Percentiles rank a stretch among this genome's conserved stretches.
phyloP scores from a whole-genome alignment of 805 yeast genomes.

The Ogataea ganodermae region DNA sequence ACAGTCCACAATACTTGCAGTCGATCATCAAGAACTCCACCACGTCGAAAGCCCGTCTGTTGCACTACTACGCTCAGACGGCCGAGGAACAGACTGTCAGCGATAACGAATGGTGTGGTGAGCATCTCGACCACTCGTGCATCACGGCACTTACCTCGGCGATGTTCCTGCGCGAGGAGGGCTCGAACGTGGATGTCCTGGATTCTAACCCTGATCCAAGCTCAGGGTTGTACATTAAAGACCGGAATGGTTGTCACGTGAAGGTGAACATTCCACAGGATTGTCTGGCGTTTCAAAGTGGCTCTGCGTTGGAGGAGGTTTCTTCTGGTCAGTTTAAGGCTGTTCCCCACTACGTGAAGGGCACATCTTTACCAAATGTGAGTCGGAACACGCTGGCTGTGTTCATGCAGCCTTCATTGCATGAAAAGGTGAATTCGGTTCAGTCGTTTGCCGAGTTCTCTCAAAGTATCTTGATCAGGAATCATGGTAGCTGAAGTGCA shows the following conservation, averaged over 20 bases:
- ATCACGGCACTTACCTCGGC: constrained; percentile 62
- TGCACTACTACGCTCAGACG: constrained; percentile 51
- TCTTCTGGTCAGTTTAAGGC: constrained; percentile 53
- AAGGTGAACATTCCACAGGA: constrained; percentile 56
- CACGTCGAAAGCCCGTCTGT: constrained; percentile 57
- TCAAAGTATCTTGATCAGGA: constrained; percentile 39
- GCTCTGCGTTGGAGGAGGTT: constrained; percentile 54
- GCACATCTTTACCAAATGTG: constrained; percentile 37
- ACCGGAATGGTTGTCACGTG: constrained; percentile 44
- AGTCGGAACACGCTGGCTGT: constrained; percentile 61
- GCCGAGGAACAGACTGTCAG: constrained; percentile 3
- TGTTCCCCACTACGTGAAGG: constrained; percentile 59
- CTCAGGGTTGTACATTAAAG: constrained; percentile 53
- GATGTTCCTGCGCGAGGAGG: constrained; percentile 45
- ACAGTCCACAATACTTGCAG: constrained; percentile 42
- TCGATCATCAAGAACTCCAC: constrained; percentile 50
- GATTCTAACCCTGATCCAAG: constrained; percentile 43
- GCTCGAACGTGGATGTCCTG: constrained; percentile 22
- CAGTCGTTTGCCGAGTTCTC: constrained; percentile 55
- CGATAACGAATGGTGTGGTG: constrained; percentile 59
- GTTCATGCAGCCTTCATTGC: constrained; percentile 60
- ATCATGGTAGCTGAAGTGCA: constrained; percentile 34
- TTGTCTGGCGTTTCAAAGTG: constrained; percentile 63
- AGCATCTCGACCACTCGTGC: constrained; percentile 61
- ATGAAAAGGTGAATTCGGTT: constrained; percentile 45